Conservation (phyloP, 1,284 basidiomycete species). For the Marasmius tenuissimus region DNA sequence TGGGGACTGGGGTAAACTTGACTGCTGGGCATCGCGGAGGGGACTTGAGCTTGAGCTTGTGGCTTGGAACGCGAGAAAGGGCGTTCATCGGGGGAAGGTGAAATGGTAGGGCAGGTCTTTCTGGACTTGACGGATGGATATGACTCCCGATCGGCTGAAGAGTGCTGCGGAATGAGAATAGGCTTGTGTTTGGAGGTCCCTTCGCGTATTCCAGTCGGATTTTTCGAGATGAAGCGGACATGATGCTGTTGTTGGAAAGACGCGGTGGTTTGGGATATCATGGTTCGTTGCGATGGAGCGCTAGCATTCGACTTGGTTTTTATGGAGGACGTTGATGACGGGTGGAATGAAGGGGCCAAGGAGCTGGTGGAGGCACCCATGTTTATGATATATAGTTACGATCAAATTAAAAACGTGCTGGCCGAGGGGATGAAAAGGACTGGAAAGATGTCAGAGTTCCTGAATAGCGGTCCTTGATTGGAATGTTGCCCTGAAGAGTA, state of each 20-base stretch:
- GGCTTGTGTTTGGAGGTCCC: neutral
- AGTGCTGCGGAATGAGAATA: neutral
- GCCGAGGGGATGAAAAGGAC: neutral
- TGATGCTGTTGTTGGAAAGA: neutral
- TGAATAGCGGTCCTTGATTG: neutral
- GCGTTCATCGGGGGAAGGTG: neutral
- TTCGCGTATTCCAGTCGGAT: neutral
- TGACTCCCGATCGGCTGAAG: neutral
- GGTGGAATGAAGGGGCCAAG: neutral
- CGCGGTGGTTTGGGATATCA: neutral
- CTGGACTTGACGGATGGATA: neutral
- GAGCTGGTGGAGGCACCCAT: neutral
- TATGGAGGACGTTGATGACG: neutral
- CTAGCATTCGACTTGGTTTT: neutral
- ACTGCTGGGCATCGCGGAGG: neutral
- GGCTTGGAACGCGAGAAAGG: neutral
- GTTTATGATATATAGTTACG: neutral
- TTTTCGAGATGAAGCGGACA: neutral
- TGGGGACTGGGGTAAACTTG: neutral
- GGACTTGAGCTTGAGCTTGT: neutral
- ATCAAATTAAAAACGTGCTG: slow-evolving; percentile 1
- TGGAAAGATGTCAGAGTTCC: neutral
- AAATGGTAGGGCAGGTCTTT: neutral
- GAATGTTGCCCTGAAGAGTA: too few relatives aligned
- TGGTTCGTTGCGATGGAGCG: neutral